Base-by-base conservation (phyloP, 805 yeast species). In the Yamadazyma laniorum region DNA sequence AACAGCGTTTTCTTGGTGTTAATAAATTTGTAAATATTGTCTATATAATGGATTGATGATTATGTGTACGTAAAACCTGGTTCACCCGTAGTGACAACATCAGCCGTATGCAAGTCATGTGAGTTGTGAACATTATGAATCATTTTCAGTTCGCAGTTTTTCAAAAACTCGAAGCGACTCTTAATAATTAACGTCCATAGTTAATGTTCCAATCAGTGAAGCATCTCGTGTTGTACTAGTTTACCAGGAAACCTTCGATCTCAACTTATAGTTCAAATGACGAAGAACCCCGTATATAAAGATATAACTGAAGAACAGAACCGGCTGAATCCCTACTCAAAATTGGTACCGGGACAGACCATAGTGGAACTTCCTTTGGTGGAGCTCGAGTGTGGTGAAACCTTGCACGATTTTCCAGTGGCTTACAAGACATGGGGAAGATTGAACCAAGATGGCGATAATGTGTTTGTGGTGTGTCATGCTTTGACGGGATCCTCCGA, bases 371-470 rank as follows among this genome's bases (percentile, higher is more conserved):
- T 93, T 5, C 96, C 96, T 0, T 70, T 74, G 43, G 77, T 80
- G 51, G 69, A 70, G 22, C 70, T 93, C 17, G 99, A 93, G 55
- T 83, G 93, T 37, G 96, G 96, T 4, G 89, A 86, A 43, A 61
- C 70, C 0, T 63, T 91, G 9, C 58, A 54, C 31, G 69, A 86
- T 18, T 87, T 90, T 30, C 98, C 96, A 0, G 85, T 93, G 16
- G 99, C 98, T 2, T 93, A 85, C 67, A 91, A 91, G 59, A 84
- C 95, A 0, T 93, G 97, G 97, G 99, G 99, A 2, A 71, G 75
- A 39, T 71, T 93, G 32, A 89, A 89, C 55, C 75, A 69, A 6
- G 65, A 60, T 3, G 79, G 75, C 6, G 81, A 80, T 49, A 93
- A 93, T 56, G 89, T 82, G 42, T 67, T 93, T 70, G 79, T 93